These are phyloP conservation scores for Pseudocercospora crystallina DNA, from an alignment of 2,329 filamentous ascomycete species.

Conservation along the genomic window DNA sequence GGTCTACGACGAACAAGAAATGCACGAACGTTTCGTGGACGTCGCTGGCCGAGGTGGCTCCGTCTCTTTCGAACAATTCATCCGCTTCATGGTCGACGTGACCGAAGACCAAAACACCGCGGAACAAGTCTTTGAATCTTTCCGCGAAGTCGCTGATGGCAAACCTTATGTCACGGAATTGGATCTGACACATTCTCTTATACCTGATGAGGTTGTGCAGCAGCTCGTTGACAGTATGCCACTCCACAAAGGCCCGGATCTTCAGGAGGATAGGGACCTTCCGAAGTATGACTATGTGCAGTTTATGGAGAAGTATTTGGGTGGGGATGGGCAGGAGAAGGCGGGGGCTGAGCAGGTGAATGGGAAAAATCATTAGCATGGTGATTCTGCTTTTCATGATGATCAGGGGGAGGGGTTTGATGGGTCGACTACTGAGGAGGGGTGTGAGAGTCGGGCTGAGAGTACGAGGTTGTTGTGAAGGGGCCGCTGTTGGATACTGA, in stretches of 20 bases:
- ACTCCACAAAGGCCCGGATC: slow-evolving; percentile 76
- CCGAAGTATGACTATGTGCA: slow-evolving; percentile 94
- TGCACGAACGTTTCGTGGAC: slow-evolving; percentile 90
- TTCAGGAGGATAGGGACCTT: slow-evolving; percentile 78
- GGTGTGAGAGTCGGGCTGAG: no score
- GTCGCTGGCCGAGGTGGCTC: slow-evolving; percentile 68
- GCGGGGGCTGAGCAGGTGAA: slow-evolving; percentile 10
- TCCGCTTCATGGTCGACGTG: slow-evolving; percentile 98
- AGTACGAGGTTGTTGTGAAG: no score
- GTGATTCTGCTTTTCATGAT: not conserved
- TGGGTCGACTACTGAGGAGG: not conserved
- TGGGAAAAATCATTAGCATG: slow-evolving; percentile 13
- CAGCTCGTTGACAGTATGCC: slow-evolving; percentile 88
- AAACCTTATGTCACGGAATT: slow-evolving; percentile 99
- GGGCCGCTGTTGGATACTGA: no score
- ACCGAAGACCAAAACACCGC: slow-evolving; percentile 99
- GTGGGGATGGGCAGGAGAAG: slow-evolving; percentile 6
- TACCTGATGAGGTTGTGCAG: slow-evolving; percentile 95
- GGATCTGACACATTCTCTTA: slow-evolving; percentile 89
- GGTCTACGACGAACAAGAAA: slow-evolving; percentile 96
- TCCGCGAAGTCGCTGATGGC: slow-evolving; percentile 94
- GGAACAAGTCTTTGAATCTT: slow-evolving; percentile 97
- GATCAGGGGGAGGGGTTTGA: not conserved
- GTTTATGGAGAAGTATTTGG: slow-evolving; percentile 80
- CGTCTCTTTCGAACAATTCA: slow-evolving; percentile 98